Evolutionary conservation across 352 stramenopile species (phyloP), one percentile per base, ranked within the genome.

Genomic region (Saprolegnia diclina): DNA sequence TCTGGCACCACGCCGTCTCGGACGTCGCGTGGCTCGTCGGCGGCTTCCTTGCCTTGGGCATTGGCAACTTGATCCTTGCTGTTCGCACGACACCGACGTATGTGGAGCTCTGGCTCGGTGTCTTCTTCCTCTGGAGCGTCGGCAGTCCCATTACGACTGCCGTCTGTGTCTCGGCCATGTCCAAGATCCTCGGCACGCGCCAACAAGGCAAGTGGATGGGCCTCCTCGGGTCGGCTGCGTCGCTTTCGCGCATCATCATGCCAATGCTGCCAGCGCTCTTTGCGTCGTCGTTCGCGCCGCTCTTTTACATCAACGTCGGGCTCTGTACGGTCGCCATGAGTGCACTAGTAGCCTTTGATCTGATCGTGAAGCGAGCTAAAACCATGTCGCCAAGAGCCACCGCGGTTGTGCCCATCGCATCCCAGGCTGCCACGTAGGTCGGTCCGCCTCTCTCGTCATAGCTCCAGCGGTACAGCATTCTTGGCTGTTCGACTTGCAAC

Each of bases 161-260:
- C 0, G 85, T 91, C 16, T 82, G 87, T 10, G 77, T 93, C 10
- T 79, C 83, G 21, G 83, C 85, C 2, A 91, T 91, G 53, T 91
- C 83, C 35, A 89, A 90, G 62, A 53, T 91, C 18, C 74, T 93
- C 14, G 85, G 83, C n/a, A 81, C 80, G 29, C 79, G 82, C 21
- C 85, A 83, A 1, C 85, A 93, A 72, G 85, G 85, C 46, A 90
- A 82, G 32, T 76, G 90, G 19, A 93, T 93, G 85, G 85, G 83
- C 0, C 71, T 91, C 50, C 76, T 93, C 0, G 85, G 85, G 0
- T 90, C 85, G 16, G 83, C 83, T 4, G 83, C 75, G 5, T 93
- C 85, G 0, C 67, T 90, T 7, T 89, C 81, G 63, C 83, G 85
- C 14, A 93, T 91, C 56, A 74, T 93, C 32, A 67, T 93, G 19